Evolutionary conservation across 2,329 filamentous ascomycete species (phyloP).

Genomic region (Colletotrichum sp.): DNA sequence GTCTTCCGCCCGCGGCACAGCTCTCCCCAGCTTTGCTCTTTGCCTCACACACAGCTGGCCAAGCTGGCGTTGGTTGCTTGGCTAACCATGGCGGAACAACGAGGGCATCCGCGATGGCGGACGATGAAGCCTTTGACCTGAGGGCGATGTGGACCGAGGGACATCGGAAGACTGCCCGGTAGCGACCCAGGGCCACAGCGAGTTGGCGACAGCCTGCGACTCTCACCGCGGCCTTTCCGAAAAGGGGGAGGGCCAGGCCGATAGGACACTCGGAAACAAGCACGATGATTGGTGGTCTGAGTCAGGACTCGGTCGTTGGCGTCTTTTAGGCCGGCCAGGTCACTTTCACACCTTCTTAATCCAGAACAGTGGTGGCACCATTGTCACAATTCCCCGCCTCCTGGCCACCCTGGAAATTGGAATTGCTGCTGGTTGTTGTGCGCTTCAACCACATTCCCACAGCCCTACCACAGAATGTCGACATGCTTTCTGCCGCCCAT

Average conservation of each 20-base stretch:
- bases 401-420: slow-evolving; percentile 17
- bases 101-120: not conserved
- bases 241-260: slow-evolving; percentile 15
- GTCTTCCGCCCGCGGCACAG: not conserved
- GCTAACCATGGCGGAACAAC: not conserved
- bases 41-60: not conserved
- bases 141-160: not conserved
- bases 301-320: slow-evolving; percentile 19
- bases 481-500: not conserved
- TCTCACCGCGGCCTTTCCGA: slow-evolving; percentile 18
- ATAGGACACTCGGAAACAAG: not conserved
- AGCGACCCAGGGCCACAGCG: not conserved
- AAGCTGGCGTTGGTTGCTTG: slow-evolving; percentile 17
- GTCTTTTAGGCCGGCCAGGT: slow-evolving; percentile 14
- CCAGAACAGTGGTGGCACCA: slow-evolving; percentile 22
- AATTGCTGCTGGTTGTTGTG: slow-evolving; percentile 2
- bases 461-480: slow-evolving; percentile 5
- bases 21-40: slow-evolving; percentile 9
- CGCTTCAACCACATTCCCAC: slow-evolving; percentile 4
- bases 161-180: not conserved
- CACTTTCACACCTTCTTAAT: slow-evolving; percentile 21
- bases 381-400: slow-evolving; percentile 16
- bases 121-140: not conserved
- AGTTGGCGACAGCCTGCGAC: not conserved
- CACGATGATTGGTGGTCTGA: slow-evolving; percentile 19